Percentiles rank a stretch among this genome's conserved stretches.
These are phyloP conservation scores for Jatropha curcas DNA, from an alignment of 345 rosid genomes.

Conservation along the genomic window DNA sequence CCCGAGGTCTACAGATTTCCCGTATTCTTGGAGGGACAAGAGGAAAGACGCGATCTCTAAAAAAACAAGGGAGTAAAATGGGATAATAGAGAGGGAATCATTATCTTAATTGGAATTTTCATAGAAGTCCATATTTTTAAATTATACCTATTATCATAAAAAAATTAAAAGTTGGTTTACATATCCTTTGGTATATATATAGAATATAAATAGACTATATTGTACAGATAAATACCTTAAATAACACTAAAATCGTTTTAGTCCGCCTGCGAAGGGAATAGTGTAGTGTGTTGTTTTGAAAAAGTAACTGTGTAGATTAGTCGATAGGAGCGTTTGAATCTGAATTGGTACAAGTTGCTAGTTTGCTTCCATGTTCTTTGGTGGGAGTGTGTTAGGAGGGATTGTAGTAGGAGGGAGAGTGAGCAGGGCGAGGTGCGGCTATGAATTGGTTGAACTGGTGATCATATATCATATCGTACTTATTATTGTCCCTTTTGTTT, in stretches of 20 bases:
- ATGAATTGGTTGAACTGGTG: too few species aligned
- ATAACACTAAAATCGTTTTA: too few species aligned
- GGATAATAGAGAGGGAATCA: neutral
- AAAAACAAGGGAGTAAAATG: constrained; percentile 70
- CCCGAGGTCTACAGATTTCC: constrained; percentile 96
- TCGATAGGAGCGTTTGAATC: neutral
- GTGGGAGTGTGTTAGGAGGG: too few species aligned
- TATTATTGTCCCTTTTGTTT: too few species aligned
- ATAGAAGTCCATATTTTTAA: neutral
- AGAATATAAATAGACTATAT: too few species aligned
- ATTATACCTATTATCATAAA: too few species aligned
- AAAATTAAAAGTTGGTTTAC: neutral
- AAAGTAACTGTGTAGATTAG: too few species aligned
- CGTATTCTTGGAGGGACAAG: constrained; percentile 96
- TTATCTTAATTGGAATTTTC: neutral
- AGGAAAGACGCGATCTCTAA: constrained; percentile 75
- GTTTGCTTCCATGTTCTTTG: neutral
- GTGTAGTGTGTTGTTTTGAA: too few species aligned
- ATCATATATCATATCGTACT: too few species aligned
- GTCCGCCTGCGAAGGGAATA: too few species aligned
- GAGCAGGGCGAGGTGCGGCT: too few species aligned
- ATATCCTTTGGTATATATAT: neutral
- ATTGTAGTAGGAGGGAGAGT: too few species aligned
- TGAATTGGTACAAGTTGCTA: neutral
- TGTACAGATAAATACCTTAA: neutral